A percentile compares a stretch with the other conserved stretches of the same genome.
Conservation (phyloP, 306 rosid species). For the Glycyrrhiza uralensis region DNA sequence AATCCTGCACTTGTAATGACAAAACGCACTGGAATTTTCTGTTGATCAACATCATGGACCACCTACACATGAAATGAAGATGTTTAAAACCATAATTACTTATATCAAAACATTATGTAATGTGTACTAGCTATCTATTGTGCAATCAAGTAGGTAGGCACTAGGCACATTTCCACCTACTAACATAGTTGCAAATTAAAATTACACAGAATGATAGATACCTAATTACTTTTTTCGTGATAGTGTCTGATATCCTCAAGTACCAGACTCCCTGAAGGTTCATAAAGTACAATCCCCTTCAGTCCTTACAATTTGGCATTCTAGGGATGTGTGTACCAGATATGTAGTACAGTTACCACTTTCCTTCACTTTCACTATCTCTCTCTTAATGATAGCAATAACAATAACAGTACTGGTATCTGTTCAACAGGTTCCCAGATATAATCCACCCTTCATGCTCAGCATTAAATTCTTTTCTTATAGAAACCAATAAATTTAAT, state of each 20-base stretch:
- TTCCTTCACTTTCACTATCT: not conserved
- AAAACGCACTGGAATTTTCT: constrained; percentile 85
- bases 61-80: constrained; percentile 46
- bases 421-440: not conserved
- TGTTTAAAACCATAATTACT: constrained; percentile 3
- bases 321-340: not conserved
- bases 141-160: not conserved
- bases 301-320: not conserved
- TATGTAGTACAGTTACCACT: not conserved
- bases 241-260: not conserved
- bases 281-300: not conserved
- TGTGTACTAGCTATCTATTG: constrained; percentile 15
- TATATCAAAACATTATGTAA: not conserved
- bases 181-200: not conserved
- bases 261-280: constrained; percentile 8
- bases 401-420: not conserved
- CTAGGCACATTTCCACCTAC: not conserved
- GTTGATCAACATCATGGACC: constrained; percentile 88
- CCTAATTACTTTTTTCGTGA: not conserved
- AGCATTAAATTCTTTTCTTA: not conserved
- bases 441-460: not conserved
- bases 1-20: constrained; percentile 83
- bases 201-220: not conserved
- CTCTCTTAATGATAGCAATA: not conserved
- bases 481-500: not conserved